Conservation (phyloP, 1,139 yeast genomes). For the Yamadazyma friedrichii region DNA sequence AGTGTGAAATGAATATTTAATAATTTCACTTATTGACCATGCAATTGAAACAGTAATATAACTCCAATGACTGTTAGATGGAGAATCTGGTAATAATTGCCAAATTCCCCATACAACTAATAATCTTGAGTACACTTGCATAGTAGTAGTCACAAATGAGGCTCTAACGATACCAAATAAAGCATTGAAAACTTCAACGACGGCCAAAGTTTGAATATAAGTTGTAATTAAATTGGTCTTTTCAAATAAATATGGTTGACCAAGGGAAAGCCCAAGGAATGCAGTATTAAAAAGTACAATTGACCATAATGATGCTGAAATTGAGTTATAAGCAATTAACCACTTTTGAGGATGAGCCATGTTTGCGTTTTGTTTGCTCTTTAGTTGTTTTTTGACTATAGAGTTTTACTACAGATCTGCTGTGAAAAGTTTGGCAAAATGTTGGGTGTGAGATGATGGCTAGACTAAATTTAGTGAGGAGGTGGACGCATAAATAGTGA, state of each 20-base stretch:
- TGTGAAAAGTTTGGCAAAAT: too few species aligned
- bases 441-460: too few species aligned
- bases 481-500: too few species aligned
- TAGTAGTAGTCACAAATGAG: slow-evolving; percentile 76
- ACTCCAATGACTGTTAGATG: slow-evolving; percentile 58
- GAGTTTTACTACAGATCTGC: too few species aligned
- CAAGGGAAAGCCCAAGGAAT: slow-evolving; percentile 35
- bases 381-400: too few species aligned
- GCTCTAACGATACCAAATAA: slow-evolving; percentile 77
- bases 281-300: slow-evolving; percentile 42
- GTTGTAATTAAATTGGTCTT: slow-evolving; percentile 62
- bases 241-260: slow-evolving; percentile 61
- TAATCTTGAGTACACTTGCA: slow-evolving; percentile 85
- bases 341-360: slow-evolving; percentile 32
- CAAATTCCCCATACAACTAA: slow-evolving; percentile 83
- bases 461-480: too few species aligned
- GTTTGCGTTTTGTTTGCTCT: neutral
- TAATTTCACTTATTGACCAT: slow-evolving; percentile 89
- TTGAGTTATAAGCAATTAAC: slow-evolving; percentile 45
- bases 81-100: slow-evolving; percentile 66
- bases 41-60: slow-evolving; percentile 70
- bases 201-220: slow-evolving; percentile 76
- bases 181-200: slow-evolving; percentile 79
- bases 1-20: slow-evolving; percentile 86
- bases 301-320: slow-evolving; percentile 47